A percentile compares a stretch with the other conserved stretches of the same genome.
phyloP scores from a whole-genome alignment of 768 basidiomycete genomes.

The Lactarius akahatsu region DNA sequence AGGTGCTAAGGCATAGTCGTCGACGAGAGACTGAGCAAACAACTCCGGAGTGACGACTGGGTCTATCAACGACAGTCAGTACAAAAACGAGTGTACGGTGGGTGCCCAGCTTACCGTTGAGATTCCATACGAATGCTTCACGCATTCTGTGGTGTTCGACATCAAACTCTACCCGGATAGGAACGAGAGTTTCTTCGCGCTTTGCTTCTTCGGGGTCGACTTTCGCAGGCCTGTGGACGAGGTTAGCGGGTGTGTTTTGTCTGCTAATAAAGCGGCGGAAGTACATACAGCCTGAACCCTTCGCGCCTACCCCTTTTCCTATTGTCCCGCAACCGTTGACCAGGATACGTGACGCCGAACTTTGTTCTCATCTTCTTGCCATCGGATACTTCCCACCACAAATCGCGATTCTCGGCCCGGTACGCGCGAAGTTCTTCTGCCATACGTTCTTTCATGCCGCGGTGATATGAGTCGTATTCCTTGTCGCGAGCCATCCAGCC shows the following conservation, averaged over 20 bases:
- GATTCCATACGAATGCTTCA: conserved; percentile 97
- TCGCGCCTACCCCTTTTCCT: conserved; percentile 60
- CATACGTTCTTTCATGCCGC: conserved; percentile 53
- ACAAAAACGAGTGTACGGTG: neutral
- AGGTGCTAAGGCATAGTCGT: conserved; percentile 79
- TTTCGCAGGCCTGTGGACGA: conserved; percentile 54
- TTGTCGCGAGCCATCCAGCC: conserved; percentile 65
- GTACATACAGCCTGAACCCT: conserved; percentile 74
- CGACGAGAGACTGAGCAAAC: conserved; percentile 87
- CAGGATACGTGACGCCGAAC: conserved; percentile 59
- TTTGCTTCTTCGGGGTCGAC: conserved; percentile 55
- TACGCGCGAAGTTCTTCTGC: conserved; percentile 47
- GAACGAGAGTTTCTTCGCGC: conserved; percentile 80
- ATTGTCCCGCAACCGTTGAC: conserved; percentile 43
- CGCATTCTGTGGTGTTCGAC: conserved; percentile 92
- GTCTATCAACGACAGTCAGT: conserved; percentile 48
- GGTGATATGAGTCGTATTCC: conserved; percentile 51
- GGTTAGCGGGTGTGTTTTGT: neutral
- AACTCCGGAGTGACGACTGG: conserved; percentile 84
- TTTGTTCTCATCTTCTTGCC: conserved; percentile 41
- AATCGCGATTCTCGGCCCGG: conserved; percentile 43
- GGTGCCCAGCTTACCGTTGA: conserved; percentile 66
- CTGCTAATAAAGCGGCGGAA: conserved; percentile 10
- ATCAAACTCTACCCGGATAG: conserved; percentile 95
- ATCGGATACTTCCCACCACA: conserved; percentile 68